These are phyloP conservation scores for Paramecium caudatum DNA, from an alignment of 73 alveolate species.

Conservation along the genomic window DNA sequence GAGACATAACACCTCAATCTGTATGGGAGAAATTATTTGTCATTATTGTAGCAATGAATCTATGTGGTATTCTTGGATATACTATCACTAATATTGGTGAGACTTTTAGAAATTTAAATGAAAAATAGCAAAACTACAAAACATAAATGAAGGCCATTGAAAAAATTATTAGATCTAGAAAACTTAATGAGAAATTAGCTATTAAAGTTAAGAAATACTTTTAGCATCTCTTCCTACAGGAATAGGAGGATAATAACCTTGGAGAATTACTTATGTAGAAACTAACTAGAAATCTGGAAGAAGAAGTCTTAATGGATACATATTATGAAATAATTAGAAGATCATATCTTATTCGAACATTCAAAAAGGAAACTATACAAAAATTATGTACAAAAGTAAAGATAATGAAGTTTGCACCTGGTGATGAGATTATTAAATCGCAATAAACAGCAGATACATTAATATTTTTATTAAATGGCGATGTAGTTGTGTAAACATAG, in stretches of 20 bases:
- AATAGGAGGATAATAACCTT: not conserved
- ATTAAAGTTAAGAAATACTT: not conserved
- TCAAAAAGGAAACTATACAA: not conserved
- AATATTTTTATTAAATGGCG: not conserved
- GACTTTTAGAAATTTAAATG: not conserved
- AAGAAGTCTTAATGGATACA: not conserved
- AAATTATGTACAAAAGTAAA: not conserved
- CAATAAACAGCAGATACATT: not conserved
- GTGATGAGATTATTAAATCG: not conserved
- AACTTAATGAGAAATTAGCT: not conserved
- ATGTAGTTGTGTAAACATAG: not conserved
- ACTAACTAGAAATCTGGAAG: not conserved
- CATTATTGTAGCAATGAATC: not conserved
- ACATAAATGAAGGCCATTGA: not conserved
- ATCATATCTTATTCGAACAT: not conserved
- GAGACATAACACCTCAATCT: slow-evolving; percentile 31
- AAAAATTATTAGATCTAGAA: not conserved
- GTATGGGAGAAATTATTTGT: slow-evolving; percentile 14
- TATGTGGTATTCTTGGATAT: slow-evolving; percentile 61
- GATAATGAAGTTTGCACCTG: not conserved
- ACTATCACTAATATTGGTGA: slow-evolving; percentile 45
- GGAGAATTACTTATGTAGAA: not conserved
- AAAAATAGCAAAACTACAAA: not conserved
- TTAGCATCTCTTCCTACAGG: not conserved
- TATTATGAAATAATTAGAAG: not conserved